These are phyloP conservation scores for Fragilaria crotonensis DNA, from an alignment of 108 stramenopile genomes.

Conservation along the genomic window DNA sequence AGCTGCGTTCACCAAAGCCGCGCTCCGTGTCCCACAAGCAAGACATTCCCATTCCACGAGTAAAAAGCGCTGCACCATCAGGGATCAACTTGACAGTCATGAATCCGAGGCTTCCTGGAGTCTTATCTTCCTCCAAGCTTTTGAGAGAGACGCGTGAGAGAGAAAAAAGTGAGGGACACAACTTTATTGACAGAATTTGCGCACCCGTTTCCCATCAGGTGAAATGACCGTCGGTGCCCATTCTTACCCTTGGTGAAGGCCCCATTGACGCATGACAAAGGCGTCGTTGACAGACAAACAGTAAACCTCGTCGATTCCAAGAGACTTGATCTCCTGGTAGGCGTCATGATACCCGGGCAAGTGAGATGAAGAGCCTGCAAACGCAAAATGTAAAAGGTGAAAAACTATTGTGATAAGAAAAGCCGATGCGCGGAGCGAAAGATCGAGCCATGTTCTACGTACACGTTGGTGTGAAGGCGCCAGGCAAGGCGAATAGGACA, in stretches of 20 bases:
- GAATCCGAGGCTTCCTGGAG: slow-evolving; percentile 31
- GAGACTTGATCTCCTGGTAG: slow-evolving; percentile 29
- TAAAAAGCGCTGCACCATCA: slow-evolving; percentile 41
- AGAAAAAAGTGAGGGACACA: background rate
- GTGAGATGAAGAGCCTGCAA: slow-evolving; percentile 20
- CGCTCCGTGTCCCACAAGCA: slow-evolving; percentile 30
- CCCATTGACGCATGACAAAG: slow-evolving; percentile 56
- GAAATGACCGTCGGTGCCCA: background rate
- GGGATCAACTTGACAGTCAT: slow-evolving; percentile 43
- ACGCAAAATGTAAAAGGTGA: background rate
- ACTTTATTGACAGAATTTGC: background rate
- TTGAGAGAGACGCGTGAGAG: no score
- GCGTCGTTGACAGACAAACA: slow-evolving; percentile 55
- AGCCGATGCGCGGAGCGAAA: no score
- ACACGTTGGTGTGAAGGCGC: slow-evolving; percentile 52
- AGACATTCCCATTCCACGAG: slow-evolving; percentile 54
- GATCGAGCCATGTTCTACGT: no score
- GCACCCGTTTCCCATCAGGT: background rate
- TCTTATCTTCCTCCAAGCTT: slow-evolving; percentile 37
- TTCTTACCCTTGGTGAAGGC: slow-evolving; percentile 18
- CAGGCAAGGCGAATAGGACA: slow-evolving; percentile 29
- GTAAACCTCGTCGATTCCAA: slow-evolving; percentile 48
- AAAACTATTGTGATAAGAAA: no score
- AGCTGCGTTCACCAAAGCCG: slow-evolving; percentile 43
- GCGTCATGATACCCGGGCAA: slow-evolving; percentile 43